A percentile compares a stretch with the other conserved stretches of the same genome.
phyloP scores from a whole-genome alignment of 345 rosid genomes.

The Eucalyptus erythrocorys region DNA sequence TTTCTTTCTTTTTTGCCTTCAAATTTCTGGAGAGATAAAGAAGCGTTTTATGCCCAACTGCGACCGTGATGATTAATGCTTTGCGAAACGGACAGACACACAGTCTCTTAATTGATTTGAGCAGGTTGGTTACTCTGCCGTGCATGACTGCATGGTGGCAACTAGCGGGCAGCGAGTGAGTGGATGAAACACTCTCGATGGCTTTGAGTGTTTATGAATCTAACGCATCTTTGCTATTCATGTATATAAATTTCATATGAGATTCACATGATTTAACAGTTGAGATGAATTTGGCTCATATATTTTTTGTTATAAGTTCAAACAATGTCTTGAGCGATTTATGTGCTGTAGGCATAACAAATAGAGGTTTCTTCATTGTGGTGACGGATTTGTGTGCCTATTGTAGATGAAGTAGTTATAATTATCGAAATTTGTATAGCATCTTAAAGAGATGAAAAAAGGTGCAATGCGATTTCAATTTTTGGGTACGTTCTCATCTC shows the following conservation, averaged over 20 bases:
- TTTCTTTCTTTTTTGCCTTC: too few species aligned
- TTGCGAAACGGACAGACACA: neutral
- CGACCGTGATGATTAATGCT: too few species aligned
- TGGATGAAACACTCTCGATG: neutral
- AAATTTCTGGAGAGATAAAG: neutral
- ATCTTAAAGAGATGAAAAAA: neutral
- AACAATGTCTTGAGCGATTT: neutral
- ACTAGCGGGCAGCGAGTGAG: neutral
- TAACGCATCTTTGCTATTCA: neutral
- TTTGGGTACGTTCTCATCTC: neutral
- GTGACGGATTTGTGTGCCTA: rapidly evolving
- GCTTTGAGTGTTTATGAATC: neutral
- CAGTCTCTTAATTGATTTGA: neutral
- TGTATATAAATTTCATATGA: neutral
- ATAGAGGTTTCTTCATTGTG: neutral
- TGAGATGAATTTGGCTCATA: rapidly evolving
- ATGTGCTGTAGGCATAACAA: neutral
- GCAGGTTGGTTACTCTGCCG: neutral
- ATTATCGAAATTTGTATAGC: neutral
- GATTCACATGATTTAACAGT: rapidly evolving
- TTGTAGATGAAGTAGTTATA: neutral
- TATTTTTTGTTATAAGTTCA: neutral
- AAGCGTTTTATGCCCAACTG: neutral
- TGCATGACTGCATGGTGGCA: neutral
- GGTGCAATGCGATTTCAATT: neutral